Evolutionary conservation across 768 basidiomycete species (phyloP).

Genomic region (Rhizopogon rudus): DNA sequence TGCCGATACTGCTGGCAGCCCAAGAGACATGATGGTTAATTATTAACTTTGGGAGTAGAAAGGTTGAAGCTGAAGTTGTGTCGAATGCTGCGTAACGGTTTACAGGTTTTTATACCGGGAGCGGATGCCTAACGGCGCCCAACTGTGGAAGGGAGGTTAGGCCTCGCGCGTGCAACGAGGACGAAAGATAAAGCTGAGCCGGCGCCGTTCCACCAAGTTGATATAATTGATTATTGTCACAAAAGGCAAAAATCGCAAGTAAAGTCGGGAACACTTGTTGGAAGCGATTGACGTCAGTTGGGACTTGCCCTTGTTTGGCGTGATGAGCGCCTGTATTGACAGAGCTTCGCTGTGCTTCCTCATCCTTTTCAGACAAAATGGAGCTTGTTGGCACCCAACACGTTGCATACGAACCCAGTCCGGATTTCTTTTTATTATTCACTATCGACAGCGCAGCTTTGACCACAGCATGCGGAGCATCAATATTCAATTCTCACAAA

Average conservation of each 20-base stretch:
- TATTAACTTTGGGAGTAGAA: background rate
- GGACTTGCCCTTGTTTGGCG: background rate
- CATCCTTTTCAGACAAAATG: background rate
- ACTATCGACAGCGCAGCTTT: background rate
- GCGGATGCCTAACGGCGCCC: background rate
- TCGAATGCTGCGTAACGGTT: background rate
- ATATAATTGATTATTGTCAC: background rate
- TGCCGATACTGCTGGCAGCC: slow-evolving; percentile 53
- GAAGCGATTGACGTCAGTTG: slow-evolving; percentile 1
- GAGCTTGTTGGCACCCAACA: background rate
- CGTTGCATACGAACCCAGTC: background rate
- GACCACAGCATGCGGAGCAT: background rate
- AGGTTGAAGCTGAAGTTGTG: background rate
- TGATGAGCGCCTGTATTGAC: background rate
- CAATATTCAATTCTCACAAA: background rate
- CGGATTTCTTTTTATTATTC: background rate
- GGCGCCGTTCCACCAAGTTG: background rate
- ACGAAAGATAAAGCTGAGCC: background rate
- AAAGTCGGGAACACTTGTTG: background rate
- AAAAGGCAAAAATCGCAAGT: background rate
- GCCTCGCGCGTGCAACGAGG: slow-evolving; percentile 7
- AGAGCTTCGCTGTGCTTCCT: background rate
- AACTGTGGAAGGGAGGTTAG: background rate
- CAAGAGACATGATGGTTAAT: slow-evolving; percentile 31
- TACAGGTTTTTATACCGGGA: slow-evolving; percentile 3